Evolutionary conservation across 2,329 filamentous ascomycete species (phyloP).

Genomic region (Fusarium sp.): DNA sequence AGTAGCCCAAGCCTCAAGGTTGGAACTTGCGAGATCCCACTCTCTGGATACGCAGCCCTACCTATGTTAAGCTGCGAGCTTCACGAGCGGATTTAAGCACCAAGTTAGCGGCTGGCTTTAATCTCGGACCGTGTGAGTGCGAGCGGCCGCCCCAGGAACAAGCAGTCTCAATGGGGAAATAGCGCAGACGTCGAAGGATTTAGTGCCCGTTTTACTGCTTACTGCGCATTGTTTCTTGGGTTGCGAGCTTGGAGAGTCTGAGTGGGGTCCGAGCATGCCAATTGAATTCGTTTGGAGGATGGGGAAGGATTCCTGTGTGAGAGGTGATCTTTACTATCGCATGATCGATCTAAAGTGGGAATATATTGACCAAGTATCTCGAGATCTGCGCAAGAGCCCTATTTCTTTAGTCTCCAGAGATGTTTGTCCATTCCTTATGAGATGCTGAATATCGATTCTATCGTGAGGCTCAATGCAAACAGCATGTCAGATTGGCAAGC

Average conservation of each 20-base stretch:
- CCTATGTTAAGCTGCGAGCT: too few species aligned
- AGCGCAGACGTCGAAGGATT: slow-evolving; percentile 6
- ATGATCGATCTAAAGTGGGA: too few species aligned
- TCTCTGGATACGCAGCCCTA: neutral
- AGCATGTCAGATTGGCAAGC: neutral
- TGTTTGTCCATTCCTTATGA: too few species aligned
- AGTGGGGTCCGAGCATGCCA: slow-evolving; percentile 41
- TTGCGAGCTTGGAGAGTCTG: slow-evolving; percentile 18
- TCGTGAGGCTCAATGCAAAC: neutral
- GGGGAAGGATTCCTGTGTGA: neutral
- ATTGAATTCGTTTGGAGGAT: slow-evolving; percentile 4
- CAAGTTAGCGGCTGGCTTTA: neutral
- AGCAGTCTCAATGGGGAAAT: neutral
- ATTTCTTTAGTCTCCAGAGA: too few species aligned
- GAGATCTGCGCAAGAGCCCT: too few species aligned
- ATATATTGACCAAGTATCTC: neutral
- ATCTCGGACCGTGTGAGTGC: slow-evolving; percentile 34
- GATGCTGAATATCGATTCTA: too few species aligned
- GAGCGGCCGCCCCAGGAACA: neutral
- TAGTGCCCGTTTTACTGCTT: neutral
- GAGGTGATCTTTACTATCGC: too few species aligned
- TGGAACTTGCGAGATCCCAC: neutral
- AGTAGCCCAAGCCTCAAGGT: slow-evolving; percentile 1
- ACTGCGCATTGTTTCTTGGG: neutral
- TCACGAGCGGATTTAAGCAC: too few species aligned